phyloP scores from a whole-genome alignment of 306 rosid genomes.

The Fragaria nilgerrensis region DNA sequence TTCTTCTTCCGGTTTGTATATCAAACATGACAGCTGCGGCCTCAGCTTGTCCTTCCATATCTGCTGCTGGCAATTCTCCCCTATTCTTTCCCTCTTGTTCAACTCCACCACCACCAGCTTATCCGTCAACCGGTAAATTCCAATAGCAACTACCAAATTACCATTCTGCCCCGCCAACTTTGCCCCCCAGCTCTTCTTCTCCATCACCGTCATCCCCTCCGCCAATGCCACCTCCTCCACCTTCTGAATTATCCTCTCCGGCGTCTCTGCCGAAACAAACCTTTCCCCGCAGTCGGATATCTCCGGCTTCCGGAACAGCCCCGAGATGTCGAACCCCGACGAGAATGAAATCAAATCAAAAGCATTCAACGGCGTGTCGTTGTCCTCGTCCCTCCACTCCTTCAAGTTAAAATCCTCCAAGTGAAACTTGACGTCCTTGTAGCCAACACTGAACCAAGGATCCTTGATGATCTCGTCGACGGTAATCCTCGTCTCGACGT shows the following conservation, averaged over 20 bases:
- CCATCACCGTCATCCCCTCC: conserved; percentile 33
- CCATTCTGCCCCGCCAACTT: conserved; percentile 60
- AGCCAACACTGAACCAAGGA: conserved; percentile 64
- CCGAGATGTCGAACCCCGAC: conserved; percentile 58
- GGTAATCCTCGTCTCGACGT: conserved; percentile 57
- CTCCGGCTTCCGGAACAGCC: conserved; percentile 32
- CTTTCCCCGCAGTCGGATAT: conserved; percentile 39
- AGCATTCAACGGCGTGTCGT: conserved; percentile 47
- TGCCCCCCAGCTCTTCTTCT: conserved; percentile 27
- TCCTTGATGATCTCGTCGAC: conserved; percentile 51
- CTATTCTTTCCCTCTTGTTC: conserved; percentile 21
- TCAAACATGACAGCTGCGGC: conserved; percentile 40
- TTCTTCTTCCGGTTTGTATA: conserved; percentile 27
- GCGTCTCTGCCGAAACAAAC: conserved; percentile 42
- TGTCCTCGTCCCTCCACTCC: conserved; percentile 3
- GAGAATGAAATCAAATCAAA: conserved; percentile 77
- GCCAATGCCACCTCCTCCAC: conserved; percentile 40
- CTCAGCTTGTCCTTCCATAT: conserved; percentile 56
- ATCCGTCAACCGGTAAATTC: conserved; percentile 65
- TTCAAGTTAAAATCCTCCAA: conserved; percentile 9
- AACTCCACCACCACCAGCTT: conserved; percentile 58
- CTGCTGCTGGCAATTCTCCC: not conserved
- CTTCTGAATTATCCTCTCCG: conserved; percentile 39
- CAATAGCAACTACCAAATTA: conserved; percentile 25
- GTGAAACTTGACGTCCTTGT: conserved; percentile 26